A percentile compares a stretch with the other conserved stretches of the same genome.
Evolutionary conservation across 1,139 yeast species (phyloP).

Genomic region (Williopsis jadinii): DNA sequence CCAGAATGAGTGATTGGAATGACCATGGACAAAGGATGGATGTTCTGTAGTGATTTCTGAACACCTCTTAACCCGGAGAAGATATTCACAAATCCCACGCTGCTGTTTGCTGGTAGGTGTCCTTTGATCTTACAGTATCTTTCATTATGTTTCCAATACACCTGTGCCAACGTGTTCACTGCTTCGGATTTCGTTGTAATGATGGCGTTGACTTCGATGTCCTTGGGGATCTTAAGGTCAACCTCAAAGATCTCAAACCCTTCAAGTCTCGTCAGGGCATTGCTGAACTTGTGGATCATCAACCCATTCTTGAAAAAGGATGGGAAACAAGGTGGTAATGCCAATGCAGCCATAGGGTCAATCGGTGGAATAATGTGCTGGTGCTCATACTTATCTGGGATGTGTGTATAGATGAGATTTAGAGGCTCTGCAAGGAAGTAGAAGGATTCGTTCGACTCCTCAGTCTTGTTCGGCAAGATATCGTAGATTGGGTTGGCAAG

Average conservation of each 20-base stretch:
- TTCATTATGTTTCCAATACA: constrained; percentile 58
- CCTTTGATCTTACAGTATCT: constrained; percentile 78
- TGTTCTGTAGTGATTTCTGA: constrained; percentile 50
- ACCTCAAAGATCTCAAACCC: constrained; percentile 78
- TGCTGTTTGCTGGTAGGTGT: constrained; percentile 57
- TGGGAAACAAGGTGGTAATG: constrained; percentile 80
- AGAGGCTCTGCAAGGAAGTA: constrained; percentile 78
- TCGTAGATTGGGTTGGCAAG: constrained; percentile 40
- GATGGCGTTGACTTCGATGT: constrained; percentile 51
- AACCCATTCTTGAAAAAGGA: constrained; percentile 60
- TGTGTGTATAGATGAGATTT: constrained; percentile 73
- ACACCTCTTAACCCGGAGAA: constrained; percentile 66
- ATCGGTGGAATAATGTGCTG: constrained; percentile 86
- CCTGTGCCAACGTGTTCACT: constrained; percentile 53
- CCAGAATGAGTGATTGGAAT: constrained; percentile 79
- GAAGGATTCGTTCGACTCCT: constrained; percentile 35
- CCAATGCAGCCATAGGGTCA: constrained; percentile 69
- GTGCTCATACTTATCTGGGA: constrained; percentile 69
- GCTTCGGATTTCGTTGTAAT: constrained; percentile 17
- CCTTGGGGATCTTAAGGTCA: constrained; percentile 62
- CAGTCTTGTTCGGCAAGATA: constrained; percentile 27
- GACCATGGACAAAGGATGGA: constrained; percentile 67
- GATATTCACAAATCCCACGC: constrained; percentile 68
- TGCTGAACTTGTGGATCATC: constrained; percentile 60
- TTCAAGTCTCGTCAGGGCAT: constrained; percentile 64